Evolutionary conservation across 2,329 filamentous ascomycete species (phyloP).

Genomic region (Colletotrichum eremochloae): DNA sequence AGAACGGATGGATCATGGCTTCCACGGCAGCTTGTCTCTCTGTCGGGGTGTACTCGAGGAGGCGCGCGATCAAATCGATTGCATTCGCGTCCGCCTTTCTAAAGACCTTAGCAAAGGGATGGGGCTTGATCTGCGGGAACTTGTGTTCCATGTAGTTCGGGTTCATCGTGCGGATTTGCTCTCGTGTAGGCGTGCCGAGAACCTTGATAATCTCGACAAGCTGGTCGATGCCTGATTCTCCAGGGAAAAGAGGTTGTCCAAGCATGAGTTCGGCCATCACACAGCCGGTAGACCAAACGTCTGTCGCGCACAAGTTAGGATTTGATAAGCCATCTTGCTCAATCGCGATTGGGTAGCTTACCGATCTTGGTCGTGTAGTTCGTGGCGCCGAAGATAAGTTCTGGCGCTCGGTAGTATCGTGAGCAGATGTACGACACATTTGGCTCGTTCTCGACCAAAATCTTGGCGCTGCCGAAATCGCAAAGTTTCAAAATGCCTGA

Average conservation of each 20-base stretch:
- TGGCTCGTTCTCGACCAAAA: conserved; percentile 97
- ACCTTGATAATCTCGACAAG: conserved; percentile 99
- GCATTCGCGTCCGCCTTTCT: conserved; percentile 93
- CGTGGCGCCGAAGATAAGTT: conserved; percentile 97
- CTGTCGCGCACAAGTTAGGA: conserved; percentile 60
- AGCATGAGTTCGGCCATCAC: conserved; percentile 99
- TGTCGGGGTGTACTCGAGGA: conserved; percentile 97
- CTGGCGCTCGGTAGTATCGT: conserved; percentile 96
- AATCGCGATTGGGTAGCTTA: conserved; percentile 62
- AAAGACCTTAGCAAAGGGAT: conserved; percentile 99
- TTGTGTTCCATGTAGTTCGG: conserved; percentile 99
- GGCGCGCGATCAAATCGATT: conserved; percentile 92
- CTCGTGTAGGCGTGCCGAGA: conserved; percentile 92
- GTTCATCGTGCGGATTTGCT: conserved; percentile 99
- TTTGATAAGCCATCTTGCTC: not conserved
- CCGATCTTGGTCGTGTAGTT: conserved; percentile 99
- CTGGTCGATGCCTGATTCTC: conserved; percentile 98
- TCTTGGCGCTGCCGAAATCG: conserved; percentile 99
- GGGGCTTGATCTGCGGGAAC: conserved; percentile 99
- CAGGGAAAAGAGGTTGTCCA: conserved; percentile 96
- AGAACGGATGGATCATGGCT: conserved; percentile 98
- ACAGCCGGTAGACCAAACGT: conserved; percentile 99
- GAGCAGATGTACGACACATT: conserved; percentile 99
- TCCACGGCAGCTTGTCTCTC: conserved; percentile 94
- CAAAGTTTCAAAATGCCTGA: conserved; percentile 96